These are phyloP conservation scores for Aureobasidium sp. DNA, from an alignment of 2,329 filamentous ascomycete species.

Conservation along the genomic window DNA sequence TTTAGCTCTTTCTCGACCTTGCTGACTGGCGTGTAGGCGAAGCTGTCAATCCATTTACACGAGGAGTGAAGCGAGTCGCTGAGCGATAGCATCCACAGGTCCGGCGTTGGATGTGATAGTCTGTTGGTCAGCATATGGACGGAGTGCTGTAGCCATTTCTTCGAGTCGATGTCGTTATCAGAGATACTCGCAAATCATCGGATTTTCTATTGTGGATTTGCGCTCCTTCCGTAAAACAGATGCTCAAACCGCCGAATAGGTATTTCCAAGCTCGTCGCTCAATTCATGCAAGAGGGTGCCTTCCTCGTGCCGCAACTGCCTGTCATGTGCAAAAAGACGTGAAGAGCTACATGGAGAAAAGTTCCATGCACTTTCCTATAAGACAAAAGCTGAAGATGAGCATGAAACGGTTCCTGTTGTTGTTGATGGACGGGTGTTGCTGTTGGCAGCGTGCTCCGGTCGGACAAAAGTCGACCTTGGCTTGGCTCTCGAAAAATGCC, in stretches of 20 bases:
- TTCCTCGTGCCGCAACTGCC: not conserved
- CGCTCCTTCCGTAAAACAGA: not conserved
- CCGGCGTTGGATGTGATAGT: not conserved
- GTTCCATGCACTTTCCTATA: not conserved
- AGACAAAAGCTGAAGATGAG: not conserved
- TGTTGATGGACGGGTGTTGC: not conserved
- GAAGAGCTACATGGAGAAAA: not conserved
- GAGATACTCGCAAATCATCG: not conserved
- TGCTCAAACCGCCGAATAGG: not conserved
- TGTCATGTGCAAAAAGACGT: not conserved
- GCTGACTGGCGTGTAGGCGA: not conserved
- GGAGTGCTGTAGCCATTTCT: not conserved
- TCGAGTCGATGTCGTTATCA: not conserved
- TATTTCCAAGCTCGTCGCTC: not conserved
- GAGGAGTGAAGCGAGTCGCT: not conserved
- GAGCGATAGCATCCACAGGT: not conserved
- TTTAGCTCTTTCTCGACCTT: not conserved
- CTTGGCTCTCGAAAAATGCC: constrained; percentile 10
- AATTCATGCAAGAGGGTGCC: not conserved
- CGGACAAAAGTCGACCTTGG: not conserved
- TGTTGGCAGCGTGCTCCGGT: not conserved
- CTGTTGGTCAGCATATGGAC: not conserved
- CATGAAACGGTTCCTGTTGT: not conserved
- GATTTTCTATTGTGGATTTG: not conserved
- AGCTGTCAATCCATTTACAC: not conserved